A percentile compares a stretch with the other conserved stretches of the same genome.
phyloP scores from a whole-genome alignment of 208 protist species.

The Spongospora subterranea region DNA sequence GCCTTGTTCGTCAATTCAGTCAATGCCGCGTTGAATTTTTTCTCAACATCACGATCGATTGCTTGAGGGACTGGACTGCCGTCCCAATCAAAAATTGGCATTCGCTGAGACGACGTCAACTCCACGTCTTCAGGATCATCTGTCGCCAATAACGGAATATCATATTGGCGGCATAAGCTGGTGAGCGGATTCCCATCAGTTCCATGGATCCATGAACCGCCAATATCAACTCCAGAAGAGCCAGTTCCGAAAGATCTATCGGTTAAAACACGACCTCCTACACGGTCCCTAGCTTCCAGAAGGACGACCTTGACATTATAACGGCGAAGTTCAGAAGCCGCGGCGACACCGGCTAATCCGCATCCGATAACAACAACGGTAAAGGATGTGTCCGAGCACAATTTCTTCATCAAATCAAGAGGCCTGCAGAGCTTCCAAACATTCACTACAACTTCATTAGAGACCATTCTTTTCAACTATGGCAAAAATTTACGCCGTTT shows the following conservation, averaged over 20 bases:
- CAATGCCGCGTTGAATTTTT: not conserved
- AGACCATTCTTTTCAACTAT: no score
- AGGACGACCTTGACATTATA: slow-evolving; percentile 2
- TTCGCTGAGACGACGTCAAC: not conserved
- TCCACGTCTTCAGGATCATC: not conserved
- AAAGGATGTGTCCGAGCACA: not conserved
- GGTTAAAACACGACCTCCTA: slow-evolving; percentile 23
- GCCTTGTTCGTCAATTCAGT: not conserved
- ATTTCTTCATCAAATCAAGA: not conserved
- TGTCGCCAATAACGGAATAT: not conserved
- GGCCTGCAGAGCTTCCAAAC: not conserved
- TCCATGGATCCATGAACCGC: slow-evolving; percentile 6
- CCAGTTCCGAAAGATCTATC: not conserved
- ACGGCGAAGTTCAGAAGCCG: not conserved
- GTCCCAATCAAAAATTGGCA: not conserved
- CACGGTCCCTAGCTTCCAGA: slow-evolving; percentile 42
- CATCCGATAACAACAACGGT: not conserved
- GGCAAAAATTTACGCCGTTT: no score
- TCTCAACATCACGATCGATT: not conserved
- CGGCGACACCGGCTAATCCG: not conserved
- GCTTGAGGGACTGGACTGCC: not conserved
- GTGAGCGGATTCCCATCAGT: not conserved
- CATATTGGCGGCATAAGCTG: not conserved
- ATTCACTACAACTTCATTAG: no score
- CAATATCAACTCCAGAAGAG: not conserved